Evolutionary conservation across 768 basidiomycete species (phyloP).

Genomic region (Kwoniella dejecticola): DNA sequence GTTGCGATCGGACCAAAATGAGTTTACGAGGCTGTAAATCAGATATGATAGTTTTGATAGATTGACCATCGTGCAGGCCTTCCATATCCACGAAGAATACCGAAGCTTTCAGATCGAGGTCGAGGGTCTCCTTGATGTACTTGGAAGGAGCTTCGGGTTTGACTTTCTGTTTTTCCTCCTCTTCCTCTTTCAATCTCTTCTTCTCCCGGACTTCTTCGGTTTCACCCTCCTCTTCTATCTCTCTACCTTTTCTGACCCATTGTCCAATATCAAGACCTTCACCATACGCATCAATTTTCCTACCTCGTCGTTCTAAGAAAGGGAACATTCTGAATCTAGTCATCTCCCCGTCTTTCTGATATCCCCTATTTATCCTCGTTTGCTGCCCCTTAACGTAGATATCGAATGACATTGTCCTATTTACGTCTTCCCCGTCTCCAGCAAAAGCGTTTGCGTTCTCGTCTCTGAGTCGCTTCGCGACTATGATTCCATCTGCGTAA

Average conservation of each 20-base stretch:
- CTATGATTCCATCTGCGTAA: constrained; percentile 58
- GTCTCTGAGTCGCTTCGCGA: constrained; percentile 9
- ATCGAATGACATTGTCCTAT: constrained; percentile 72
- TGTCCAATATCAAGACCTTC: constrained; percentile 92
- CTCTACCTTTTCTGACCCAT: constrained; percentile 90
- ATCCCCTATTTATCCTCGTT: constrained; percentile 62
- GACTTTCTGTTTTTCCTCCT: constrained; percentile 77
- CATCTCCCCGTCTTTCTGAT: constrained; percentile 26
- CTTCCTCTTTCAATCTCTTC: constrained; percentile 68
- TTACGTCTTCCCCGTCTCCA: constrained; percentile 47
- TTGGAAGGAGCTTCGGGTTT: constrained; percentile 87
- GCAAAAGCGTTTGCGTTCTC: constrained; percentile 42
- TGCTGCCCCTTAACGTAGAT: constrained; percentile 98
- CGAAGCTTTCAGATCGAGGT: constrained; percentile 80
- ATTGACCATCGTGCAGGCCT: constrained; percentile 92
- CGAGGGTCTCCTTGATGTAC: constrained; percentile 72
- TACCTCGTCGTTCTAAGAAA: constrained; percentile 80
- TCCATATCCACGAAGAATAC: constrained; percentile 94
- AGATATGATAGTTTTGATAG: constrained; percentile 93
- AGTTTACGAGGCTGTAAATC: constrained; percentile 95
- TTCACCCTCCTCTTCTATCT: constrained; percentile 85
- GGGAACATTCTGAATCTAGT: constrained; percentile 93
- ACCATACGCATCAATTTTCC: constrained; percentile 91
- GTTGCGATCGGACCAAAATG: constrained; percentile 82
- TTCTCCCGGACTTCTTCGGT: constrained; percentile 75